Base-by-base conservation (phyloP, 129 eudicot genomes). In the Arctium lappa region DNA sequence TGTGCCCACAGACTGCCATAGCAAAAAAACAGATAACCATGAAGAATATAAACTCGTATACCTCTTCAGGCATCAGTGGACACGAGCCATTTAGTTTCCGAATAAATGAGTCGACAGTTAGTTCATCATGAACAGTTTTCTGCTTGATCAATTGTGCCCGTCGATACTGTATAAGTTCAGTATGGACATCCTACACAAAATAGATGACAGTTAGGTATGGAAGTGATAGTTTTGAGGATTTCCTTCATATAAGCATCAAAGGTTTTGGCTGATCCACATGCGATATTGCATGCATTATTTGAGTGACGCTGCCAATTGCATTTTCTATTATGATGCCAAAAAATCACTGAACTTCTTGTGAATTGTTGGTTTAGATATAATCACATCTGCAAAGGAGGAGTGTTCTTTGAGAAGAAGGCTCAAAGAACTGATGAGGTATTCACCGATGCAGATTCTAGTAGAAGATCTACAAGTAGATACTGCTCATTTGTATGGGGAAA, bases 141-240 rank as follows among this genome's bases (percentile, higher is more conserved):
- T 89, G 90, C 78, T 95, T 95, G 73, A 95, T 91, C 98, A 95
- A 80, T 88, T 95, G 92, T 74, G 87, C 90, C 72, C 99, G 90
- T 37, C 95, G 88, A 79, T 90, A 87, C 74, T 93, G 97, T 81
- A 95, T 91, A 39, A 95, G 97, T 82, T 95, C 97, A 29, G 97
- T 85, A 88, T 95, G 99, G 75, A 95, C 82, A 85, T 95, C 99
- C 98, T 91, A 69, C 18, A 73, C 33, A 86, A 83, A 79, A 66
- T 46, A 32, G 68, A 70, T 29, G 70, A 76, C 11, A 72, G 56
- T 85, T 77, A 79, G 56, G 37, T 63, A 34, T 18, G 72, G 29
- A 84, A 78, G n/a, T 66, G 71, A 66, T 2, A 65, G 68, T 4
- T 7, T 33, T 40, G 42, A 36, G 11, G 9, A 42, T 48, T 44